Evolutionary conservation across 1,284 basidiomycete species (phyloP).

Genomic region (Trichosporon asahii): DNA sequence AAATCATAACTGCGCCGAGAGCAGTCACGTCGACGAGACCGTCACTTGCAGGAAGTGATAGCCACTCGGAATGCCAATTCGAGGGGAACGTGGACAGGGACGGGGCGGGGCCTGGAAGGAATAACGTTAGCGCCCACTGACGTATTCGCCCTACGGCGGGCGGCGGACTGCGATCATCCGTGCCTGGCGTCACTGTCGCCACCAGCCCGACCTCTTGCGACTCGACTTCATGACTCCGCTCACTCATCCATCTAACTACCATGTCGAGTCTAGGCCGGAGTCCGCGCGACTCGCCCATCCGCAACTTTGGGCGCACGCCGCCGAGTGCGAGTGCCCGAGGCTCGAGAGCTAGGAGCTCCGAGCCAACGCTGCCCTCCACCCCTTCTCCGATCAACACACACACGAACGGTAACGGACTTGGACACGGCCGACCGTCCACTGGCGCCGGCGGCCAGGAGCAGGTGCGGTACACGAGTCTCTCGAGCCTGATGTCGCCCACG

Average conservation of each 20-base stretch:
- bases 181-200: not conserved
- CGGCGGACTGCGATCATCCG: not conserved
- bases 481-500: constrained; percentile 7
- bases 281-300: constrained; percentile 5
- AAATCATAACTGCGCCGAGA: not conserved
- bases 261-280: constrained; percentile 7
- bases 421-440: not conserved
- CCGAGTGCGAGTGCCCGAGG: not conserved
- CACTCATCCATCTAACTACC: not conserved
- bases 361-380: not conserved
- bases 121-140: constrained; percentile 3
- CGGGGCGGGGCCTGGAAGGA: not conserved
- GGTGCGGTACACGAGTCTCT: constrained; percentile 1
- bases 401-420: not conserved
- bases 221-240: not conserved
- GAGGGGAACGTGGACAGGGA: not conserved
- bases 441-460: not conserved
- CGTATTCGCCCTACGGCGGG: not conserved
- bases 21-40: not conserved
- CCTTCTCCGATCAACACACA: not conserved
- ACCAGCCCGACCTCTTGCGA: not conserved
- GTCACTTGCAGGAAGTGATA: not conserved
- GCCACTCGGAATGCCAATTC: not conserved
- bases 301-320: not conserved
- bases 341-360: not conserved